Conservation (phyloP, 2,329 filamentous ascomycete species). For the Botrytis porri region DNA sequence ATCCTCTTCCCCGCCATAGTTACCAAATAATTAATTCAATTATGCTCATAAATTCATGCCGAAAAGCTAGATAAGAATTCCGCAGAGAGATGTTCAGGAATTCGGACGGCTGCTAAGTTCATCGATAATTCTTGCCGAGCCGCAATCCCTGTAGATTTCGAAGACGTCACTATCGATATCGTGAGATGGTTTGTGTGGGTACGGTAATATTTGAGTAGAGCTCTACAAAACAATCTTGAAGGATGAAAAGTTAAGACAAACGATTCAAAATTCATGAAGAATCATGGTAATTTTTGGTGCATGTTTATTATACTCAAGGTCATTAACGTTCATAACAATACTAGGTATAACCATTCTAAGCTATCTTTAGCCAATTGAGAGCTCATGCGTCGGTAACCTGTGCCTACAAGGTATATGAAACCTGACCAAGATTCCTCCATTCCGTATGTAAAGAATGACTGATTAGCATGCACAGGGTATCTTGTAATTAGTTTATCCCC, state of each 20-base stretch:
- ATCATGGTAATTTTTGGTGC: background rate
- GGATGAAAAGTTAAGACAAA: background rate
- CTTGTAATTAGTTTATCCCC: conserved; percentile 1
- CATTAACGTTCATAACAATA: background rate
- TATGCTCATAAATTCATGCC: conserved; percentile 26
- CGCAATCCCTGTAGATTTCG: conserved; percentile 11
- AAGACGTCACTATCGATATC: conserved; percentile 4
- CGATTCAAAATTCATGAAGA: too few species aligned
- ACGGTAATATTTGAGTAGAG: background rate
- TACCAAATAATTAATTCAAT: conserved; percentile 12
- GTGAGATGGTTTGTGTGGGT: background rate
- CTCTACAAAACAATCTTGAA: background rate
- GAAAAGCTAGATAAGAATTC: background rate
- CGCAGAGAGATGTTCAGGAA: background rate
- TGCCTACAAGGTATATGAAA: background rate
- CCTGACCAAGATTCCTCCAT: background rate
- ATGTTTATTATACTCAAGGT: background rate
- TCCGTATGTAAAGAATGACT: background rate
- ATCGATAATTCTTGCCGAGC: conserved; percentile 6
- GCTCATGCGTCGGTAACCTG: background rate
- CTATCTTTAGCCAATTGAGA: background rate
- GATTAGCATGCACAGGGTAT: conserved; percentile 3
- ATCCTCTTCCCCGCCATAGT: conserved; percentile 59
- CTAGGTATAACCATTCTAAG: background rate
- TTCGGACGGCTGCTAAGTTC: background rate